A percentile compares a stretch with the other conserved stretches of the same genome.
These are phyloP conservation scores for Ogataea thermomethanolica DNA, from an alignment of 805 yeast species.

Conservation along the genomic window DNA sequence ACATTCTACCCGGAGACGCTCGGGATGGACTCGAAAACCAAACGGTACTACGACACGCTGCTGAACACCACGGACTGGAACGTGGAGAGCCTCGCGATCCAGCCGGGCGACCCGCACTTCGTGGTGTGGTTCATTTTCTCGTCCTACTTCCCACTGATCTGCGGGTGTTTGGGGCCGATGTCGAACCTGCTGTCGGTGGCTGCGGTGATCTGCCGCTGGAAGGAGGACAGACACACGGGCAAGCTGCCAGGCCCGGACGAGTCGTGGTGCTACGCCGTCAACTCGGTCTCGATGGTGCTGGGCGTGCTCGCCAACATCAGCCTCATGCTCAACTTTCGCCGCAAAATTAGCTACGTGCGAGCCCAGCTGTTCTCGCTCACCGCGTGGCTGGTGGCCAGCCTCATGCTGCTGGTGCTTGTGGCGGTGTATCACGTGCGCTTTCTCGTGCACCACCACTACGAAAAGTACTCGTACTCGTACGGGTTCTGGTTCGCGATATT, in stretches of 20 bases:
- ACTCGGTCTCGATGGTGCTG: constrained; percentile 56
- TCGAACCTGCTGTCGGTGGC: constrained; percentile 72
- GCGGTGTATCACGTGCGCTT: constrained; percentile 30
- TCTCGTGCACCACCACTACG: constrained; percentile 17
- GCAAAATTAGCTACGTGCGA: constrained; percentile 50
- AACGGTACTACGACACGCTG: constrained; percentile 25
- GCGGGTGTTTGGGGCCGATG: constrained; percentile 77
- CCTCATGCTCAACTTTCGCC: constrained; percentile 67
- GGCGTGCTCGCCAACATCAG: constrained; percentile 69
- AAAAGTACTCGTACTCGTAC: constrained; percentile 38
- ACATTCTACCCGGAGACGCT: too few species aligned
- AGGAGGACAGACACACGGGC: constrained; percentile 20
- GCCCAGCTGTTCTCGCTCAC: constrained; percentile 60
- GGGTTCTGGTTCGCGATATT: constrained; percentile 80
- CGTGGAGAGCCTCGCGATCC: constrained; percentile 27
- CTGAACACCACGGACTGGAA: constrained; percentile 31
- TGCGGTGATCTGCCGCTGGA: constrained; percentile 71
- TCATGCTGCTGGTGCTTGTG: constrained; percentile 49
- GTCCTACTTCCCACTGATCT: constrained; percentile 66
- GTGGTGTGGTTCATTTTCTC: constrained; percentile 61
- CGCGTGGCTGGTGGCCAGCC: constrained; percentile 62
- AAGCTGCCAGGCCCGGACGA: constrained; percentile 33
- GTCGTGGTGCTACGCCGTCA: constrained; percentile 48
- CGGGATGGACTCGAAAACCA: constrained; percentile 8
- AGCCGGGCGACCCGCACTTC: constrained; percentile 33